Evolutionary conservation across 768 basidiomycete genomes (phyloP), one percentile per base, ranked within the genome.

Genomic region (Gloeostereum incarnatum): DNA sequence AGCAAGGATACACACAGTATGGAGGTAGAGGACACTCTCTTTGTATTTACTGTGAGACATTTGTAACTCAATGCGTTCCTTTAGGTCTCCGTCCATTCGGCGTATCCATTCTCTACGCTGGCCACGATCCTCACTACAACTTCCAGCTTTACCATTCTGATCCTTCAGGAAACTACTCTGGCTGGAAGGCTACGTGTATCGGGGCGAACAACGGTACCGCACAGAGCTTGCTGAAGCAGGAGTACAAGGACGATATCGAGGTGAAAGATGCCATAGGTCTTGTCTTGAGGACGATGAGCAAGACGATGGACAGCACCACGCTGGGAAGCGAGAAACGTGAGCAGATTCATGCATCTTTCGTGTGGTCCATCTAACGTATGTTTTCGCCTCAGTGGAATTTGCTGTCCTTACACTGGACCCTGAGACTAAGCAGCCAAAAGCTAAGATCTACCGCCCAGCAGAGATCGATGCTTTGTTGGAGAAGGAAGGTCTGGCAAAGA

Each of bases 121-220:
- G 96, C 33, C 92, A 90, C 57, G 96, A 99, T 64, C 81, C 90
- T 33, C 86, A 96, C 57, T 91, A 97, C 61, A 65, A 79, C 41
- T 96, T 98, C 74, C 96, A 99, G 57, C 76, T 99, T 17, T 99
- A 98, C 67, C 92, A 96, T 58, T 92, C 90, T 5, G 96, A 98
- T 56, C 96, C 94, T 2, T 94, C 91, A 31, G 96, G 96, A 8
- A 99, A 98, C 62, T 99, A 97, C 61, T 87, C 84, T 0, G 94
- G 94, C 9, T 97, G 93, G 84, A 98, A 97, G 62, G 96, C 94
- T 30, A 96, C 93, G 9, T 96, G 90, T 58, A 90, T 99, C 49
- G 94, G 96, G n/a, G 88, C 93, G 5, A 99, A 98, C 66, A 96
- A 87, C 57, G 87, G 91, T 27, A 96, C 92, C 1, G 93, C 93